A percentile compares a stretch with the other conserved stretches of the same genome.
Evolutionary conservation across 257 asterid species (phyloP).

Genomic region (Rehmannia glutinosa): DNA sequence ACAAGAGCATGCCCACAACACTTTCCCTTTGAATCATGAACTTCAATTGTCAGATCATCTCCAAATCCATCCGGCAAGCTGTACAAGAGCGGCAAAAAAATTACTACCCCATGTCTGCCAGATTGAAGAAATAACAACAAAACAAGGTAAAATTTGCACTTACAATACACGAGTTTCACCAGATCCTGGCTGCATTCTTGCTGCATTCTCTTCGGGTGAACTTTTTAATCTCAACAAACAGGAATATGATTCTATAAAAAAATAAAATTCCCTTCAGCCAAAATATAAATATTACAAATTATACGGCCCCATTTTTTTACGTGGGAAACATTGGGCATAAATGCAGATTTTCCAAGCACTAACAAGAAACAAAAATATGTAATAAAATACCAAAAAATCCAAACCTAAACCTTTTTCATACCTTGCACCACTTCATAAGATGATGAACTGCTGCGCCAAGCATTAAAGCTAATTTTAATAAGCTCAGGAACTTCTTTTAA

Average conservation of each 20-base stretch:
- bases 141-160: conserved; percentile 25
- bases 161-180: conserved; percentile 93
- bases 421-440: conserved; percentile 80
- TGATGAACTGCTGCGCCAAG: conserved; percentile 68
- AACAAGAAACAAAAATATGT: not conserved
- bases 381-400: not conserved
- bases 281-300: conserved; percentile 2
- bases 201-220: conserved; percentile 70
- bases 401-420: conserved; percentile 15
- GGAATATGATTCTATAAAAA: conserved; percentile 63
- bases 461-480: conserved; percentile 61
- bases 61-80: conserved; percentile 96
- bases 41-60: conserved; percentile 80
- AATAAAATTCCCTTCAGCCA: not conserved
- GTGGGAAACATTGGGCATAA: not conserved
- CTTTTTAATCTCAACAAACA: conserved; percentile 87
- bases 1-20: conserved; percentile 74
- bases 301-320: not conserved
- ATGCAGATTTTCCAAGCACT: too few species aligned
- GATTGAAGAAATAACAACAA: not conserved
- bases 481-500: conserved; percentile 73
- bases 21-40: conserved; percentile 78
- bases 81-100: conserved; percentile 15
- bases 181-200: conserved; percentile 95
- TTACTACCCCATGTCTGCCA: not conserved